Evolutionary conservation across 495 filamentous ascomycete species (phyloP), one percentile per base, ranked within the genome.

Genomic region (Sordaria brevicollis): DNA sequence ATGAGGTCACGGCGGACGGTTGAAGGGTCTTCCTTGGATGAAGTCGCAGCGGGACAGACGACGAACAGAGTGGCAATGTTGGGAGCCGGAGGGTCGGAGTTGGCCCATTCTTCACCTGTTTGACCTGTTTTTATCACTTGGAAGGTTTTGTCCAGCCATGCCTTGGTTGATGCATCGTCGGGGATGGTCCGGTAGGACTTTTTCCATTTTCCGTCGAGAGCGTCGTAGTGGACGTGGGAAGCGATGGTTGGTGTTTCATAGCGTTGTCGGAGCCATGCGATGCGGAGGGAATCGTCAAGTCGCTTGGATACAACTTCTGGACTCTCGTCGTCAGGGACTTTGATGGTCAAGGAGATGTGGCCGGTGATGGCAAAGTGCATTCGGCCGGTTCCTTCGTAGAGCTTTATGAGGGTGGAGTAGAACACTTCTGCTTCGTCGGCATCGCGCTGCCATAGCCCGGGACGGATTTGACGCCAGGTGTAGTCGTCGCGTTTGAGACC

Each of bases 221-320:
- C 36, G 39, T 80, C 71, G 65, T 75, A 77, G 62, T 78, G 70
- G 5, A 84, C 79, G 34, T 69, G 67, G 1, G 83, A 78, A 0
- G 80, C 82, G 21, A 86, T 75, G 25, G 80, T 84, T 4, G 84
- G 84, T 66, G 81, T 78, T 35, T 83, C 73, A 41, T 82, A 77
- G 0, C 81, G 78, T 8, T 85, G 74, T 7, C 71, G 73, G 5
- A 77, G 67, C 84, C 83, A 86, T 0, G 82, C 83, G 6, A 74
- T 74, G 10, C 70, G 75, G 13, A 86, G 70, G 0, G 80, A 76
- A 19, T 72, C 70, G 25, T 78, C 73, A 15, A 82, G 35, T 25
- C 54, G 31, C 29, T 21, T 10, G 66, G 70, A 57, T 0, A 65
- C 43, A 36, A 69, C 36, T 9, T 57, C 29, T 2, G 39, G n/a